Conservation (phyloP, 2,329 filamentous ascomycete genomes). For the Penicillium glabrum region DNA sequence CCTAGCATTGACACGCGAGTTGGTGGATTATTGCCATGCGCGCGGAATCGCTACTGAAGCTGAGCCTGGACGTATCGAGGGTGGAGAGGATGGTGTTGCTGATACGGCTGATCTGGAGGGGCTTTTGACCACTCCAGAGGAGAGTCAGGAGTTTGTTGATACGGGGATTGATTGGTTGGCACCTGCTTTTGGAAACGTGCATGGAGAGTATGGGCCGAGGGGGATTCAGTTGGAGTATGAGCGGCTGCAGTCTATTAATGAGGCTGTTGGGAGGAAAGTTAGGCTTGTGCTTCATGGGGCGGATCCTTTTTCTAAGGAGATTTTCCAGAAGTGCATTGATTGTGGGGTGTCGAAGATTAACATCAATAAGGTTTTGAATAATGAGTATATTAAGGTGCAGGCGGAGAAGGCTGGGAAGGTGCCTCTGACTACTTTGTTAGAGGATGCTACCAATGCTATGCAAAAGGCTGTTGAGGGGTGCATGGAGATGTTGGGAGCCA, state of each 20-base stretch:
- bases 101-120: constrained; percentile 65
- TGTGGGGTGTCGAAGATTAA: constrained; percentile 59
- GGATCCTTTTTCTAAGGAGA: constrained; percentile 56
- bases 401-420: constrained; percentile 51
- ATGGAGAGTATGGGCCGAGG: constrained; percentile 68
- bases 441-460: constrained; percentile 56
- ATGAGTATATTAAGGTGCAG: constrained; percentile 50
- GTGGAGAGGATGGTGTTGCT: constrained; percentile 71
- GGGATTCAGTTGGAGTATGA: constrained; percentile 65
- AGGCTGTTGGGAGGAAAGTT: constrained; percentile 50
- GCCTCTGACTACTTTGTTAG: constrained; percentile 55
- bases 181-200: constrained; percentile 74
- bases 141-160: constrained; percentile 68
- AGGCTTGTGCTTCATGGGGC: constrained; percentile 59
- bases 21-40: constrained; percentile 64
- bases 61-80: constrained; percentile 70
- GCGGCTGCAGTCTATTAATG: constrained; percentile 50
- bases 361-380: constrained; percentile 60
- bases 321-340: constrained; percentile 55
- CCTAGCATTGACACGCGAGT: constrained; percentile 61
- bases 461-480: constrained; percentile 56
- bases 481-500: constrained; percentile 53
- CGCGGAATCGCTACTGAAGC: constrained; percentile 69
- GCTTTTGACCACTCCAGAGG: constrained; percentile 65
- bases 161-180: constrained; percentile 74